Conservation (phyloP, 2,329 filamentous ascomycete species). For the Albifimbria verrucaria region DNA sequence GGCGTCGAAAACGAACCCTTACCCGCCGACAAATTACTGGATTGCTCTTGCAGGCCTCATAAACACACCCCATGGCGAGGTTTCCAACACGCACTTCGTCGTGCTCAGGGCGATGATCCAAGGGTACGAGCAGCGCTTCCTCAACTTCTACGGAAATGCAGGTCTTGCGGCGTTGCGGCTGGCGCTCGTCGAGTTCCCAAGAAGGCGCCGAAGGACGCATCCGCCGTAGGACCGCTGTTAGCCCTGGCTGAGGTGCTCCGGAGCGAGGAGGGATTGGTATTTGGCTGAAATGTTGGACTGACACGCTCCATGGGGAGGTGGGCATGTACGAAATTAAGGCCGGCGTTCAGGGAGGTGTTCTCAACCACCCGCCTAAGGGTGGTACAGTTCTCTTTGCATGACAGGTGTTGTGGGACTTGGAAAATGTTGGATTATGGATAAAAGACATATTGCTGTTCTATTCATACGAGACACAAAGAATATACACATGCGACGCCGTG, state of each 20-base stretch:
- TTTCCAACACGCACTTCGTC: conserved; percentile 70
- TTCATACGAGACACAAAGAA: neutral
- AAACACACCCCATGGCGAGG: conserved; percentile 65
- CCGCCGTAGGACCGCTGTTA: conserved; percentile 48
- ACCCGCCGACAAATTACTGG: conserved; percentile 82
- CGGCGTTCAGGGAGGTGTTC: conserved; percentile 5
- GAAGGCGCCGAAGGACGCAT: conserved; percentile 42
- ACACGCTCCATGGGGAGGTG: neutral
- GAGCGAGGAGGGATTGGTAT: conserved; percentile 44
- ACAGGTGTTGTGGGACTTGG: neutral
- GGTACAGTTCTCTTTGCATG: neutral
- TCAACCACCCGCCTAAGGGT: neutral
- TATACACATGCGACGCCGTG: neutral
- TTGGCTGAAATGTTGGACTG: conserved; percentile 26
- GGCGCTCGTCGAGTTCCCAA: conserved; percentile 70
- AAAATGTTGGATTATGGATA: neutral
- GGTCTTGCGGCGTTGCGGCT: conserved; percentile 67
- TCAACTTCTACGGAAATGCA: conserved; percentile 76
- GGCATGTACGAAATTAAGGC: neutral
- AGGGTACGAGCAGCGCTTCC: conserved; percentile 69
- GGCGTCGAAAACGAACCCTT: conserved; percentile 67
- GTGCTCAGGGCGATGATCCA: conserved; percentile 71
- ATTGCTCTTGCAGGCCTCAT: conserved; percentile 69
- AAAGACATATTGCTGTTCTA: neutral
- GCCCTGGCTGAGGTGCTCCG: conserved; percentile 53